Percentiles rank a stretch among this genome's conserved stretches.
phyloP scores from a whole-genome alignment of 2,329 filamentous ascomycete genomes.

The Sphaerulina musiva region DNA sequence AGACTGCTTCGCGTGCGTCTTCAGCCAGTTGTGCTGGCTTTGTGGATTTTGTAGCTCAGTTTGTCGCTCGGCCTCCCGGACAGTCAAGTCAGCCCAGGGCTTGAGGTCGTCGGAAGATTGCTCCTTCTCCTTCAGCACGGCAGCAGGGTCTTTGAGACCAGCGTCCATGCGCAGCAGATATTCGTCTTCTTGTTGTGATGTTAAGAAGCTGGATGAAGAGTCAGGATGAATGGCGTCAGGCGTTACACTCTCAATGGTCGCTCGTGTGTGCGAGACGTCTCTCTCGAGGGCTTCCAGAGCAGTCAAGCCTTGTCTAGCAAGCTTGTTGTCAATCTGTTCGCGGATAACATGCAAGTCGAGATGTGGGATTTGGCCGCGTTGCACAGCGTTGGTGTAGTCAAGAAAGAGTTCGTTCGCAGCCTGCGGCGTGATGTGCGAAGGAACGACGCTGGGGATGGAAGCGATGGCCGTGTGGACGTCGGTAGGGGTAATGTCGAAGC shows the following conservation, averaged over 20 bases:
- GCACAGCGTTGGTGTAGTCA: conserved; percentile 35
- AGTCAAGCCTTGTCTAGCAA: conserved; percentile 27
- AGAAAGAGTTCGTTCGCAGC: conserved; percentile 28
- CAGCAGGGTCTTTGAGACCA: conserved; percentile 44
- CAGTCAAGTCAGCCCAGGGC: conserved; percentile 35
- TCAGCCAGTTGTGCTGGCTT: conserved; percentile 91
- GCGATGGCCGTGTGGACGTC: conserved; percentile 64
- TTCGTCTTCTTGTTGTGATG: conserved; percentile 64
- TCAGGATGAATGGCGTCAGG: conserved; percentile 43
- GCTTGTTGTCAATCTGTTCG: conserved; percentile 28
- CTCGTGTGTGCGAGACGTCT: conserved; percentile 37
- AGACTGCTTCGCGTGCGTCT: conserved; percentile 24
- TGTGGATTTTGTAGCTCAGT: conserved; percentile 69
- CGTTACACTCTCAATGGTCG: conserved; percentile 20
- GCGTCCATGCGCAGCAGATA: conserved; percentile 62
- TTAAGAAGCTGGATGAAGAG: conserved; percentile 60
- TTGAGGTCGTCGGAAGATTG: conserved; percentile 19
- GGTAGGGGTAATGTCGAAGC: conserved; percentile 61
- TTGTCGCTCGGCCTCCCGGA: conserved; percentile 43
- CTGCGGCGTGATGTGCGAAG: conserved; percentile 33
- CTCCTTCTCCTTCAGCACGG: conserved; percentile 30
- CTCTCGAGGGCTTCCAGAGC: conserved; percentile 37
- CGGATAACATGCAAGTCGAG: conserved; percentile 31
- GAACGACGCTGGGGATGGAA: conserved; percentile 44
- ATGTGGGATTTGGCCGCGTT: conserved; percentile 28